Base-by-base conservation (phyloP, 1,284 basidiomycete genomes). In the Ceratobasidium theobromae region DNA sequence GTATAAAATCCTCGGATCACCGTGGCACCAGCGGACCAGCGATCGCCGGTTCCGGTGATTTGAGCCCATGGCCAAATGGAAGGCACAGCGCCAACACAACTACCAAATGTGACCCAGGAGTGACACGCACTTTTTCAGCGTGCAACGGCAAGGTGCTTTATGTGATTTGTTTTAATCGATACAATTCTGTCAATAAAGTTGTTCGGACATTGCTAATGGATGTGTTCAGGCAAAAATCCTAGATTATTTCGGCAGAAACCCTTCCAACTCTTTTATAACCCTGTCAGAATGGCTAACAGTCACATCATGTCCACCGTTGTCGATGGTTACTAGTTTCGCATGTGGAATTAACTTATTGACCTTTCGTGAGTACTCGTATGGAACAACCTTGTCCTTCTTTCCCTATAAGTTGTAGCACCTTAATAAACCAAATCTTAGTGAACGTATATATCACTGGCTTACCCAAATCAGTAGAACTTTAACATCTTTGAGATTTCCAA, bases 381-480 rank as follows among this genome's bases (percentile, higher is more conserved):
- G 81, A 3, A 90, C 88, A 0, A 84, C 84, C n/a, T 73, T 77
- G 71, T 90, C 88, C 12, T 79, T 79, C 8, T 86, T 89, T 16
- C 88, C 89, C 87, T 89, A 67, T 43, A 25, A 1, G 23, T 45
- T 4, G 27, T n/a, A 51, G 28, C 38, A n/a, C 1, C 4, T 28
- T 4, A 38, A 43, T 21, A 65, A 27, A 16, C 21, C 11, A 11
- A 30, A 60, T 18, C 66, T 62, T 27, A 35, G 51, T 8, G 48
- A 54, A 23, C 6, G 25, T 38, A 27, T 16, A 2, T 23, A 5
- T 1, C n/a, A 25, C 33, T n/a, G 21, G 77, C 84, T 33, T 72
- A 86, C 86, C 77, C 88, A 88, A 32, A 90, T 79, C 18, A 88
- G 74, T 27, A 89, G 76, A 14, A 89, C 80, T 18, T 79, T 74